Base-by-base conservation (phyloP, 2,329 filamentous ascomycete genomes). In the Penicillium brasilianum region DNA sequence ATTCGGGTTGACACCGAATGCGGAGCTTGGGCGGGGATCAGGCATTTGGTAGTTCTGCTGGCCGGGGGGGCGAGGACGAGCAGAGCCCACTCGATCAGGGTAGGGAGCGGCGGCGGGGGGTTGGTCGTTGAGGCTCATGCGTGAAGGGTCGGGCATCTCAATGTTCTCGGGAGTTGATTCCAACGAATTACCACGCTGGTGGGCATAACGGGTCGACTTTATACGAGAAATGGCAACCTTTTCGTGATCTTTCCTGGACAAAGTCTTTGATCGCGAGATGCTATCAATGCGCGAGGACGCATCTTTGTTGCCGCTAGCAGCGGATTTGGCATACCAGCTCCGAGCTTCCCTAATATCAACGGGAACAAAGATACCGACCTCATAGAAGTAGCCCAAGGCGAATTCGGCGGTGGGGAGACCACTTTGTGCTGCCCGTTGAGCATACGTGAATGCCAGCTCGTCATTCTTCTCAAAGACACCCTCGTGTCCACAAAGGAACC, bases 401-500 rank as follows among this genome's bases (percentile, higher is more conserved):
- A 99, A 99, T 76, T 98, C 93, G 52, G 93, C 95, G 0, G 93
- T 98, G 0, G 92, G 85, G 52, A 98, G 84, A 58, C 93, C 93
- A 41, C 88, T 86, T 54, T 87, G 83, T 9, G 95, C 94, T 11
- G 95, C 95, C 67, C 94, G 87, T 69, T 94, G 87, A 1, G 95
- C 95, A 73, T 97, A 98, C 55, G 88, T 90, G 78, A 91, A 99
- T 7, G 95, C 94, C 52, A 98, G 81, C 74, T 94, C 90, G 77
- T 99, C 95, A 71, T 97, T 98, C 83, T 98, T 98, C 62, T 91
- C 87, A 73, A 99, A 97, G 7, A 96, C 84, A 22, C 90, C 90
- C 68, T 98, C 94, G 66, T 95, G 93, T 2, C 95, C 95, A 72
- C 96, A 98, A 30, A 99, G 84, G 74, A 98, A 99, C 95, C 95